These are phyloP conservation scores for Saitozyma podzolica DNA, from an alignment of 768 basidiomycete genomes.

Conservation along the genomic window DNA sequence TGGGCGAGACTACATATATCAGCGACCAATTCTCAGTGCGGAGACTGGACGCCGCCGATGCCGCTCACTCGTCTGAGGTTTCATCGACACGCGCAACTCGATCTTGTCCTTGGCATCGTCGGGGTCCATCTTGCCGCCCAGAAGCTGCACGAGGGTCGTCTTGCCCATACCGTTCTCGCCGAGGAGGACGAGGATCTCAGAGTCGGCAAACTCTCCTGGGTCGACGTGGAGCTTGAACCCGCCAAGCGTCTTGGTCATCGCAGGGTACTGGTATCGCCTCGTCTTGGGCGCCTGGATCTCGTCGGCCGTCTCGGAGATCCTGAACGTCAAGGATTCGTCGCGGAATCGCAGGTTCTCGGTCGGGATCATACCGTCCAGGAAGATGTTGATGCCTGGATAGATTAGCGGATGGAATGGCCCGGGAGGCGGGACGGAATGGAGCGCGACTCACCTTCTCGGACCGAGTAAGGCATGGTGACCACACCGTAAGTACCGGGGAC, in stretches of 20 bases:
- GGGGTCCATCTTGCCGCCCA: conserved; percentile 83
- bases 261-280: conserved; percentile 83
- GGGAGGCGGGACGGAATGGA: background rate
- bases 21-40: background rate
- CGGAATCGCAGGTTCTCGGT: conserved; percentile 98
- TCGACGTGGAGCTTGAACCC: conserved; percentile 92
- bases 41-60: background rate
- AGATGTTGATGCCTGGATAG: conserved; percentile 89
- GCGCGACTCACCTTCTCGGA: conserved; percentile 76
- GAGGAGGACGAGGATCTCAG: conserved; percentile 98
- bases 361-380: conserved; percentile 97
- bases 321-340: conserved; percentile 91
- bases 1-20: conserved; percentile 67
- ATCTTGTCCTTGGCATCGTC: conserved; percentile 80
- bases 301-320: conserved; percentile 95
- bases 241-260: conserved; percentile 97
- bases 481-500: conserved; percentile 64
- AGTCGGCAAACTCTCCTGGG: conserved; percentile 90
- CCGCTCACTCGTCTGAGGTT: conserved; percentile 79
- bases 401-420: too few species aligned
- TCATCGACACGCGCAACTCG: conserved; percentile 80
- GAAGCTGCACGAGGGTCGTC: conserved; percentile 93
- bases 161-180: conserved; percentile 99
- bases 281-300: conserved; percentile 84
- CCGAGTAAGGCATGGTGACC: conserved; percentile 97